Percentiles rank a stretch among this genome's conserved stretches.
These are phyloP conservation scores for Hsuehochloa calcarea DNA, from an alignment of 176 grass and related monocot species.

Conservation along the genomic window DNA sequence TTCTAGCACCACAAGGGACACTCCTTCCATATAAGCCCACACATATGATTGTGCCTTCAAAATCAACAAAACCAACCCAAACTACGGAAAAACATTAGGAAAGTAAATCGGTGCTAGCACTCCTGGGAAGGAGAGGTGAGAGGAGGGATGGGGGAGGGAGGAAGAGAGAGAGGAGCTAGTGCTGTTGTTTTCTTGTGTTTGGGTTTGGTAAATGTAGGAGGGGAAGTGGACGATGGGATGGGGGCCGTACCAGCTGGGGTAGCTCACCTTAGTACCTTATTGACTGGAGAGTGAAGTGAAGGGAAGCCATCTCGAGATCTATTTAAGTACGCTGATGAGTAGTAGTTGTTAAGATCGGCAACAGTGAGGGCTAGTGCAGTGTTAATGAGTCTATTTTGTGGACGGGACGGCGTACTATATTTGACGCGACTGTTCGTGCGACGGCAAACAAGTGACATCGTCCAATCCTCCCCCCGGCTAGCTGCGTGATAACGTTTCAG, in stretches of 20 bases:
- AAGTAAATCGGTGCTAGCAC: neutral
- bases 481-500: too few species aligned
- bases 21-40: accelerated
- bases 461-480: too few species aligned
- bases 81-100: neutral
- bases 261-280: neutral
- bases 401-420: neutral
- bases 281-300: neutral
- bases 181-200: neutral
- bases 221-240: neutral
- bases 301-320: neutral
- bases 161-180: too few species aligned
- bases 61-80: neutral
- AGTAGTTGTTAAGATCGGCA: neutral
- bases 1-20: neutral
- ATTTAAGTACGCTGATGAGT: neutral
- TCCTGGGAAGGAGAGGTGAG: neutral
- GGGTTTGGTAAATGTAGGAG: neutral
- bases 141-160: neutral
- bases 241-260: neutral
- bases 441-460: too few species aligned
- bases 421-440: neutral
- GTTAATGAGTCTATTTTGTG: neutral
- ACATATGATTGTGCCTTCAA: neutral
- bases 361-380: too few species aligned